Percentiles rank a stretch among this genome's conserved stretches.
These are phyloP conservation scores for Boletus reticulatus DNA, from an alignment of 768 basidiomycete species.

Conservation along the genomic window DNA sequence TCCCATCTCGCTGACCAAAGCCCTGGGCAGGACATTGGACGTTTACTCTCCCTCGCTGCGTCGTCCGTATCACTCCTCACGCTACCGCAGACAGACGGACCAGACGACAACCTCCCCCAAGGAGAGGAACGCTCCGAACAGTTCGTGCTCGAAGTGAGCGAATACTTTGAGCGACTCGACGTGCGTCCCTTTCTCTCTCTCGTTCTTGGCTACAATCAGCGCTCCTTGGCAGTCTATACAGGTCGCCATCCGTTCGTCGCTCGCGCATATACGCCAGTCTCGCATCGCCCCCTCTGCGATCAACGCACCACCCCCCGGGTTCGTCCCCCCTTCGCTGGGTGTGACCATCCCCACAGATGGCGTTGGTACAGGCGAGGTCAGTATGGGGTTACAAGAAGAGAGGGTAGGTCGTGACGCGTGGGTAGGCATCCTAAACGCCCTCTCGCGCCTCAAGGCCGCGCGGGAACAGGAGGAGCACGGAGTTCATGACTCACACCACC, in stretches of 20 bases:
- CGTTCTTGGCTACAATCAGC: not conserved
- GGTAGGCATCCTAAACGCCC: constrained; percentile 68
- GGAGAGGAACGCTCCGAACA: constrained; percentile 84
- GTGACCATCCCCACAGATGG: constrained; percentile 59
- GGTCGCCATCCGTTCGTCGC: constrained; percentile 67
- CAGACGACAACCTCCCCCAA: constrained; percentile 66
- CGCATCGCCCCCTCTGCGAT: constrained; percentile 89
- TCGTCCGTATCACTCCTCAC: constrained; percentile 78
- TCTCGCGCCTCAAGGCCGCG: constrained; percentile 58
- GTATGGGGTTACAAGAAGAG: constrained; percentile 74
- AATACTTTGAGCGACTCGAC: constrained; percentile 82
- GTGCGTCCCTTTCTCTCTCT: constrained; percentile 38
- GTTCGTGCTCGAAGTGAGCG: constrained; percentile 80
- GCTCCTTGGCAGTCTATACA: constrained; percentile 59
- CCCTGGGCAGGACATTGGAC: constrained; percentile 63
- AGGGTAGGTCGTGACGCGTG: constrained; percentile 75
- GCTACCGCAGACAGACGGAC: constrained; percentile 76
- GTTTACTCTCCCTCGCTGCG: constrained; percentile 70
- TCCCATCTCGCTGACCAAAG: not conserved
- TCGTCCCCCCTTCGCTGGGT: constrained; percentile 76
- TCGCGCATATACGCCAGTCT: constrained; percentile 79
- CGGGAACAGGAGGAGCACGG: constrained; percentile 25
- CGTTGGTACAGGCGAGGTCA: constrained; percentile 31
- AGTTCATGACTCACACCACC: constrained; percentile 9
- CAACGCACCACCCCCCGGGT: constrained; percentile 69